phyloP scores from a whole-genome alignment of 1,139 yeast genomes.

The Hemisphaericaspora lyxosophila region DNA sequence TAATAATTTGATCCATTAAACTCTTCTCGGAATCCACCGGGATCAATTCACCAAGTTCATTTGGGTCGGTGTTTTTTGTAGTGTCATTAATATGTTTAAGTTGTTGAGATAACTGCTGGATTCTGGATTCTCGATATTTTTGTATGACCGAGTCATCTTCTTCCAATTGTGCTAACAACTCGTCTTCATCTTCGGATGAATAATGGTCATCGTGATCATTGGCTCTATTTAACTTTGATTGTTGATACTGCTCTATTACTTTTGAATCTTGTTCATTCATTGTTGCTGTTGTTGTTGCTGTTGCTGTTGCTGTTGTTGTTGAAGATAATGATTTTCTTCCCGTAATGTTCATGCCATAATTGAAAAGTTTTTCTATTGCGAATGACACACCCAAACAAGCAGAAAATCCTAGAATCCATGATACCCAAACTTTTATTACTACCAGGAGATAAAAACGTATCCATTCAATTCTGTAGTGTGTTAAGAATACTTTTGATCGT shows the following conservation, averaged over 20 bases:
- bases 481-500: slow-evolving; percentile 1
- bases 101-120: slow-evolving; percentile 48
- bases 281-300: not conserved
- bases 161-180: slow-evolving; percentile 36
- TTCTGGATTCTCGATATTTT: slow-evolving; percentile 48
- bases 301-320: no score
- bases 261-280: slow-evolving; percentile 11
- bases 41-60: slow-evolving; percentile 22
- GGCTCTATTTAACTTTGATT: slow-evolving; percentile 38
- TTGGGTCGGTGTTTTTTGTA: slow-evolving; percentile 15
- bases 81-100: slow-evolving; percentile 40
- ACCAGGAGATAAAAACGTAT: no score
- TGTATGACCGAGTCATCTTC: slow-evolving; percentile 25
- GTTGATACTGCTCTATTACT: slow-evolving; percentile 30
- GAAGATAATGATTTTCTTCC: no score
- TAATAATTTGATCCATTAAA: slow-evolving; percentile 52
- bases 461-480: slow-evolving; percentile 6
- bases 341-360: no score
- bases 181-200: slow-evolving; percentile 25
- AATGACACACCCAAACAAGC: no score
- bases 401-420: no score
- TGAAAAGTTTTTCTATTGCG: no score
- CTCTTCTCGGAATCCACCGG: slow-evolving; percentile 57
- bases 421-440: no score
- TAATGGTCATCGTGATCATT: slow-evolving; percentile 27